Evolutionary conservation across 306 rosid genomes (phyloP).

Genomic region (Quercus berberidifolia): DNA sequence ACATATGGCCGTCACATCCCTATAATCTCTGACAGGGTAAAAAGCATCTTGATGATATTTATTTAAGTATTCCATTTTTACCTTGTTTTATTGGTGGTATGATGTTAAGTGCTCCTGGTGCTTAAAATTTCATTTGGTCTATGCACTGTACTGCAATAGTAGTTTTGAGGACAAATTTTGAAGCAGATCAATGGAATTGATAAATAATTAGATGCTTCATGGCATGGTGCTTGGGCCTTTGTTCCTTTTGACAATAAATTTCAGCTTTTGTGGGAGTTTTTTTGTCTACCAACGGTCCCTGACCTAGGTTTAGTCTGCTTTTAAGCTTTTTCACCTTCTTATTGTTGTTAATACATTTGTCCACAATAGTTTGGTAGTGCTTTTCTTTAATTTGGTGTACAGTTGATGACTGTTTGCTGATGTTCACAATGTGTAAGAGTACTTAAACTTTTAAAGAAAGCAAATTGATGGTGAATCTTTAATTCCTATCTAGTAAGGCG

Average conservation of each 20-base stretch:
- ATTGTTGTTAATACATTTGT: neutral
- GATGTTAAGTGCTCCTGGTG: neutral
- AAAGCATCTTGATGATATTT: neutral
- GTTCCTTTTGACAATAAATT: neutral
- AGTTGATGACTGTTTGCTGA: neutral
- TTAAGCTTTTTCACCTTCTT: neutral
- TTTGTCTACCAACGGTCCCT: neutral
- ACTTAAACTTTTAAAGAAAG: neutral
- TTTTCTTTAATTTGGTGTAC: neutral
- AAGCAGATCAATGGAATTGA: neutral
- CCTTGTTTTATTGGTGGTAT: neutral
- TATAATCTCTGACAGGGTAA: constrained; percentile 82
- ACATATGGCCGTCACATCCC: constrained; percentile 96
- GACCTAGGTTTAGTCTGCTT: neutral
- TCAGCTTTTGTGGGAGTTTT: neutral
- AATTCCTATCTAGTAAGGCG: neutral
- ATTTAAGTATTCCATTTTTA: neutral
- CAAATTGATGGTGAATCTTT: neutral
- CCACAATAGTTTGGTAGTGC: neutral
- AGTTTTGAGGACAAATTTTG: neutral
- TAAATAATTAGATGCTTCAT: neutral
- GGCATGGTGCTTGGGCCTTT: neutral
- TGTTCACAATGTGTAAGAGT: neutral
- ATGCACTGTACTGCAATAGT: neutral
- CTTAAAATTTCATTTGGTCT: neutral